Evolutionary conservation across 306 rosid genomes (phyloP).

Genomic region (Comarum palustre): DNA sequence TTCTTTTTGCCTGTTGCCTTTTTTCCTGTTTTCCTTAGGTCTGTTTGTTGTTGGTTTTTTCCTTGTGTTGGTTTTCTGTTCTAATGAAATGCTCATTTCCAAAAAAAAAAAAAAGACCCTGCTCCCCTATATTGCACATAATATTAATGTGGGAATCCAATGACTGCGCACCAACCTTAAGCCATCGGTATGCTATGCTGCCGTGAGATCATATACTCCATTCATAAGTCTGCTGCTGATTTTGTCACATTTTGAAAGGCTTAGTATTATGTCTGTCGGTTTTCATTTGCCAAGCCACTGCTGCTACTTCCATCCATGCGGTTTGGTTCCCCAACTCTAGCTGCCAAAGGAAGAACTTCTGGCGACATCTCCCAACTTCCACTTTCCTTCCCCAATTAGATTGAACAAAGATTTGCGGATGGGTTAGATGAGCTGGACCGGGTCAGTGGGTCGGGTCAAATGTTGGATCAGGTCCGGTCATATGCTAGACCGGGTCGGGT

Average conservation of each 20-base stretch:
- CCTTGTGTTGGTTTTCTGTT: no score
- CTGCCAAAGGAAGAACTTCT: constrained; percentile 87
- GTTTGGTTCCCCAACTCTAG: constrained; percentile 75
- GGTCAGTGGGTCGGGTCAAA: no score
- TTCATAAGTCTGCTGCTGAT: constrained; percentile 7
- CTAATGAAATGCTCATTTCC: no score
- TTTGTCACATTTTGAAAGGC: constrained; percentile 14
- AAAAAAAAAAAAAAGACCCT: constrained; percentile 29
- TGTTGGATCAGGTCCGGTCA: no score
- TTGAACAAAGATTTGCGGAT: no score
- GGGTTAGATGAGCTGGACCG: no score
- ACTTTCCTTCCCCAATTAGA: constrained; percentile 99
- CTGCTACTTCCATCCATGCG: constrained; percentile 61
- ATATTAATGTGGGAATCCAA: constrained; percentile 38
- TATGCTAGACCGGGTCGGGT: no score
- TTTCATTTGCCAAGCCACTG: constrained; percentile 44
- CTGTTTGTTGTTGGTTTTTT: no score
- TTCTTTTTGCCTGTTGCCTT: no score
- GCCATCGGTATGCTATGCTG: constrained; percentile 16
- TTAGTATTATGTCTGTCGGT: constrained; percentile 21
- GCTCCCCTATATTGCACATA: constrained; percentile 46
- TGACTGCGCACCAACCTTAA: constrained; percentile 32
- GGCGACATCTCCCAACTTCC: constrained; percentile 99
- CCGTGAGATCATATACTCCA: constrained; percentile 32
- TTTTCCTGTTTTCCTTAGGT: no score